phyloP scores from a whole-genome alignment of 169 alveolate species.

The Cryptosporidium ubiquitum region DNA sequence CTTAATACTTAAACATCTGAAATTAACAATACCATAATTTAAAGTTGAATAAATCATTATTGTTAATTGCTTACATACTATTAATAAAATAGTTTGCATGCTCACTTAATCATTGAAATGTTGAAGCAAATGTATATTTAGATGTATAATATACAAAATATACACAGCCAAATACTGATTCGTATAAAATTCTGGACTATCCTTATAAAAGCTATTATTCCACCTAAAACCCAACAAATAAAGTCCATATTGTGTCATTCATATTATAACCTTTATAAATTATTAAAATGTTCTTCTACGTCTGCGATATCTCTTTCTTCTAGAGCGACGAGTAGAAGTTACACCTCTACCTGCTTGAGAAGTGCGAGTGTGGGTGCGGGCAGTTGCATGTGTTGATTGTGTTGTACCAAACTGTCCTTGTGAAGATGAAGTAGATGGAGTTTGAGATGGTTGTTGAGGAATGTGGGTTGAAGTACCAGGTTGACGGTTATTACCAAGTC shows the following conservation, averaged over 20 bases:
- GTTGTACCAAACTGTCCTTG: background rate
- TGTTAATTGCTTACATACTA: background rate
- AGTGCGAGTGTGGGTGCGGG: background rate
- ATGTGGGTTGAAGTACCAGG: background rate
- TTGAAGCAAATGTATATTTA: background rate
- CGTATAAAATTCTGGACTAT: background rate
- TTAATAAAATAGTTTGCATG: background rate
- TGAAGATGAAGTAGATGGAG: slow-evolving; percentile 2
- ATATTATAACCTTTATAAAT: background rate
- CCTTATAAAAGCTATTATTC: background rate
- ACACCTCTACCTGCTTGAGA: slow-evolving; percentile 9
- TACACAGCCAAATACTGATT: background rate
- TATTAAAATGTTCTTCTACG: slow-evolving; percentile 8
- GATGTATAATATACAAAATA: background rate
- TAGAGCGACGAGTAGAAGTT: slow-evolving; percentile 1
- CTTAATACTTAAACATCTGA: background rate
- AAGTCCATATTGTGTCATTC: background rate
- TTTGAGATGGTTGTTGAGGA: background rate
- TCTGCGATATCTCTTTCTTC: background rate
- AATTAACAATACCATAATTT: background rate
- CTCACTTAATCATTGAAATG: background rate
- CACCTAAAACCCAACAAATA: background rate
- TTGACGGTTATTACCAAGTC: background rate
- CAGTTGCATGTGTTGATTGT: background rate
- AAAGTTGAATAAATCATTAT: background rate